Evolutionary conservation across 2,329 filamentous ascomycete genomes (phyloP), one percentile per base, ranked within the genome.

Genomic region (Dissoconium aciculare): DNA sequence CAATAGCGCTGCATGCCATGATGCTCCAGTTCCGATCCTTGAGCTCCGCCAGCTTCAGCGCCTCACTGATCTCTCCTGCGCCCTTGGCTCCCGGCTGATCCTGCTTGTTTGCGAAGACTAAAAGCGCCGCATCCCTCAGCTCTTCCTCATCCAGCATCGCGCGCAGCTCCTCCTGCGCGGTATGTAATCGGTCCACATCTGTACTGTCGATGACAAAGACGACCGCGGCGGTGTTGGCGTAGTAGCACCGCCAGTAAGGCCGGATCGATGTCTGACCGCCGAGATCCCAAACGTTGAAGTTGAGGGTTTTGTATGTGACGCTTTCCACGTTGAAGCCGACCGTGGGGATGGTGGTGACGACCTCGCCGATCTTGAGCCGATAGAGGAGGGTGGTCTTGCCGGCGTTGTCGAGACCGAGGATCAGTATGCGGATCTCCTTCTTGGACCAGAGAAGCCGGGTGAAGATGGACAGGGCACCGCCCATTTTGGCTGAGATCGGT

Each of bases 261-360:
- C 89, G 74, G 56, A 98, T 98, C 45, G 80, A 91, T n/a, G 89
- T 98, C 66, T 98, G 89, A 23, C 89, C 89, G 52, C 89, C 87
- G 28, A 95, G 69, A 63, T 95, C 87, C 89, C 89, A 98, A 51
- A 98, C 89, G 53, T 95, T 95, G 58, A 98, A 92, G 58, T 94
- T 93, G 39, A 98, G 70, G 56, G 94, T 95, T 58, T 87, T 87
- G 67, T 98, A 98, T 47, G 84, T 89, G 42, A 98, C 89, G 13
- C 84, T 93, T 62, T 98, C 89, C 49, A 98, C 89, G 57, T 98
- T 98, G 68, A 98, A 98, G 38, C 89, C 89, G 57, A 98, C 95
- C 32, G 89, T 98, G 12, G 89, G 89, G 67, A 95, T 95, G 49
- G 89, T 98, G 39, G 89, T 95, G 44, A 98, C 89, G 26, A 98